Conservation (phyloP, 257 asterid genomes). For the Datura wrightii region DNA sequence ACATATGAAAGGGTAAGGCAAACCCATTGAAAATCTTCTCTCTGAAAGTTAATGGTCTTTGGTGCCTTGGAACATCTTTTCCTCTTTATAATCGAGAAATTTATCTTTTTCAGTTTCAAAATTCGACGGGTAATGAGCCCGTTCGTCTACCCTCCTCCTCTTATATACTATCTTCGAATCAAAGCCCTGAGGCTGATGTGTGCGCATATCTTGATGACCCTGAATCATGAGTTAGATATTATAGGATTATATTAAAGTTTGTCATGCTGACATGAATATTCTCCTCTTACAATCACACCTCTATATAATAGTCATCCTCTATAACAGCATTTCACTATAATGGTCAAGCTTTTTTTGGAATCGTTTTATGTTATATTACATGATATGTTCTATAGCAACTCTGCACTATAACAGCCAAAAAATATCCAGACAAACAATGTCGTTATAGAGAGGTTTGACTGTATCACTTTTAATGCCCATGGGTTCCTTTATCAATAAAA, state of each 20-base stretch:
- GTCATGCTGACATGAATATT: neutral
- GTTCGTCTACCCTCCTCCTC: neutral
- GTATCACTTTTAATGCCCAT: neutral
- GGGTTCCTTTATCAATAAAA: neutral
- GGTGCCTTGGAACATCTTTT: neutral
- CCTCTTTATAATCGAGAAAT: neutral
- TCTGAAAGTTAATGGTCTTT: neutral
- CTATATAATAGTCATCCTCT: neutral
- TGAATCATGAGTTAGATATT: neutral
- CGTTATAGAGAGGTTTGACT: neutral
- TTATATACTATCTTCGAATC: neutral
- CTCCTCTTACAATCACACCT: neutral
- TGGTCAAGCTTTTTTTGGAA: neutral
- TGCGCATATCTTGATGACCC: neutral
- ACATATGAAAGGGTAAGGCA: constrained; percentile 8
- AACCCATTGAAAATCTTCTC: neutral
- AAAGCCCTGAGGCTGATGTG: neutral
- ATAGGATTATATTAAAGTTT: neutral
- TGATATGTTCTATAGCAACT: neutral
- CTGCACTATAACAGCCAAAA: neutral
- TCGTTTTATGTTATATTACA: neutral
- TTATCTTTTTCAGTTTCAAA: neutral
- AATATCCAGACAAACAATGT: neutral
- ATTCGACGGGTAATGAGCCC: no score
- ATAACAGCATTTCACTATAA: neutral